These are phyloP conservation scores for Scedosporium dehoogii DNA, from an alignment of 2,329 filamentous ascomycete species.

Conservation along the genomic window DNA sequence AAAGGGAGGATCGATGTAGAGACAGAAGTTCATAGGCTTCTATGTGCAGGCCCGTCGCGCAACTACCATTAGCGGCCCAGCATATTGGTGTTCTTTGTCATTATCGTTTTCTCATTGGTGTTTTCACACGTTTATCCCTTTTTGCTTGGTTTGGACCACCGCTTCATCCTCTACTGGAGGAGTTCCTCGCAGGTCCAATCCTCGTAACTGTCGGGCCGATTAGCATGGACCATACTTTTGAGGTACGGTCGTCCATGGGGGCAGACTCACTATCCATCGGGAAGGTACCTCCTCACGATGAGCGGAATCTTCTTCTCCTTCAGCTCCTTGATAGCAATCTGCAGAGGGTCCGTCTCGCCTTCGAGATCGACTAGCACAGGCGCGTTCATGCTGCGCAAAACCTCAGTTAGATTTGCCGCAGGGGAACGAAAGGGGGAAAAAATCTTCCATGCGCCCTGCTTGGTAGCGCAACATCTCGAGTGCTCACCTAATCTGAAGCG, in stretches of 20 bases:
- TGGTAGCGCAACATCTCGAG: not conserved
- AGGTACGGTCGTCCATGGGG: not conserved
- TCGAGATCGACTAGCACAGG: slow-evolving; percentile 94
- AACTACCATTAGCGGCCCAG: not conserved
- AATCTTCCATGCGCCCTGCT: not conserved
- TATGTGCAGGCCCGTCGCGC: not conserved
- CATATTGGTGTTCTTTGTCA: not conserved
- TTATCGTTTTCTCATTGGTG: not conserved
- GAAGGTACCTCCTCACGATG: slow-evolving; percentile 89
- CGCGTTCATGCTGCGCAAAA: slow-evolving; percentile 72
- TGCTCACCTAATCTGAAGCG: slow-evolving; percentile 87
- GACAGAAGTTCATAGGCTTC: not conserved
- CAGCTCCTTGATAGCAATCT: slow-evolving; percentile 96
- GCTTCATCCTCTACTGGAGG: slow-evolving; percentile 40
- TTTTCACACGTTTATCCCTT: not conserved
- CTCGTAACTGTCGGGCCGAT: slow-evolving; percentile 62
- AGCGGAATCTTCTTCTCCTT: slow-evolving; percentile 97
- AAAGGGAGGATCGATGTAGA: not conserved
- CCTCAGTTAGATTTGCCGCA: slow-evolving; percentile 10
- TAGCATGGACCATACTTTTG: slow-evolving; percentile 10
- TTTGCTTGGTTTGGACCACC: not conserved
- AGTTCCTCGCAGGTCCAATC: slow-evolving; percentile 99
- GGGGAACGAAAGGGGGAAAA: slow-evolving; percentile 6
- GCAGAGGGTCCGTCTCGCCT: slow-evolving; percentile 92
- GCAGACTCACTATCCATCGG: slow-evolving; percentile 78